Conservation (phyloP, 805 yeast species). For the Naumovozyma baii region DNA sequence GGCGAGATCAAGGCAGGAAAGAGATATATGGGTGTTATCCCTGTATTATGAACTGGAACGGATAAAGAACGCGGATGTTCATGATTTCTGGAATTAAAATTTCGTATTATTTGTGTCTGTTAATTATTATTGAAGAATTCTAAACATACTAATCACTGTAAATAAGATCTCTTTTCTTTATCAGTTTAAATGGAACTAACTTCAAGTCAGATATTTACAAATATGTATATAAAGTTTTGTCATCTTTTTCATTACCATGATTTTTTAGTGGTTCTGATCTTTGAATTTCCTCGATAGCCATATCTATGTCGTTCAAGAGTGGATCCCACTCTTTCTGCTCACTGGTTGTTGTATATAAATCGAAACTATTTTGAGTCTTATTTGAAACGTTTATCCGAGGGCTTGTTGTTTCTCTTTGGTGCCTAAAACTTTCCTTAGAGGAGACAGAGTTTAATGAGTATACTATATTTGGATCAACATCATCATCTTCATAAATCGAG, state of each 20-base stretch:
- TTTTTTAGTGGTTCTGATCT: background rate
- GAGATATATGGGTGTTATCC: slow-evolving; percentile 68
- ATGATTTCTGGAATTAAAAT: background rate
- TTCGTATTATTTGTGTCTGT: background rate
- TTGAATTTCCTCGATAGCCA: slow-evolving; percentile 11
- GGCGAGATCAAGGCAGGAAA: slow-evolving; percentile 72
- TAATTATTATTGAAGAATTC: too few species aligned
- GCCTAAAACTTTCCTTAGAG: too few species aligned
- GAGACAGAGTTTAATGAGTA: background rate
- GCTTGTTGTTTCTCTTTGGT: too few species aligned
- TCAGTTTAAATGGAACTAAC: too few species aligned
- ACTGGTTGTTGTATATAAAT: background rate
- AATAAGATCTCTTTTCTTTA: too few species aligned
- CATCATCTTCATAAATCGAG: background rate
- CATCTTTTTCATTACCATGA: background rate
- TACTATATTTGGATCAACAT: too few species aligned
- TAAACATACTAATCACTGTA: too few species aligned
- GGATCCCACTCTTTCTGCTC: slow-evolving; percentile 6
- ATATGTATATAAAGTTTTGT: background rate
- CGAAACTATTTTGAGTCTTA: too few species aligned
- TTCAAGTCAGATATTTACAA: too few species aligned
- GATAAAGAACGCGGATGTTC: slow-evolving; percentile 6
- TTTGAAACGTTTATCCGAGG: too few species aligned
- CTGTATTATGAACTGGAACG: slow-evolving; percentile 32
- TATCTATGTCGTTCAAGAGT: slow-evolving; percentile 12